Evolutionary conservation across 2,329 filamentous ascomycete species (phyloP).

Genomic region (Nemania sp.): DNA sequence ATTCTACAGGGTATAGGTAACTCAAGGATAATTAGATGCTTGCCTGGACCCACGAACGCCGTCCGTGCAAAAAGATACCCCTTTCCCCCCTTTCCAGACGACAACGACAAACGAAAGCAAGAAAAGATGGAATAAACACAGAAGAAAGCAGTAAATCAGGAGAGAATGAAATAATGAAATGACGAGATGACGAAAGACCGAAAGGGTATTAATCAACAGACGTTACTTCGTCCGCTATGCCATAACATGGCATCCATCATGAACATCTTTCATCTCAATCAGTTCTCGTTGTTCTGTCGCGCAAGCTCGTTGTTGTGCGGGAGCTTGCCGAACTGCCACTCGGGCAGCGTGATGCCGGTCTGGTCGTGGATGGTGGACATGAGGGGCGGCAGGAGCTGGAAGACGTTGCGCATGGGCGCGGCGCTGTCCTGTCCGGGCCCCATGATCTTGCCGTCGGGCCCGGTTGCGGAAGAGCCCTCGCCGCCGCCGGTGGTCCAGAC

Average conservation of each 20-base stretch:
- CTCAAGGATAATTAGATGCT: background rate
- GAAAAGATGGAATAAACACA: background rate
- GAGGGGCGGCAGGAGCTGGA: constrained; percentile 82
- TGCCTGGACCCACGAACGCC: constrained; percentile 7
- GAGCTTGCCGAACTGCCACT: constrained; percentile 69
- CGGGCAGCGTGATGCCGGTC: constrained; percentile 79
- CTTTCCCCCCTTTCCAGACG: background rate
- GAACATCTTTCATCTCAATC: background rate
- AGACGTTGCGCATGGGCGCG: constrained; percentile 75
- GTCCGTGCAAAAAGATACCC: constrained; percentile 5
- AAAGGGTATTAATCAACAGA: too few species aligned
- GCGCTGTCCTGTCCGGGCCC: constrained; percentile 57
- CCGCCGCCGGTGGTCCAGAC: constrained; percentile 79
- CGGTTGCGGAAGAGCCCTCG: constrained; percentile 35
- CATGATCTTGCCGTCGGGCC: constrained; percentile 41
- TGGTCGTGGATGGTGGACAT: constrained; percentile 88
- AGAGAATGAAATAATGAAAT: too few species aligned
- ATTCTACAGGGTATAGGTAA: background rate
- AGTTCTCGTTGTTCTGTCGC: constrained; percentile 7
- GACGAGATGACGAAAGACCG: too few species aligned
- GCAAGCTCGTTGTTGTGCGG: constrained; percentile 25
- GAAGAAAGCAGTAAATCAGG: background rate
- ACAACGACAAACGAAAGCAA: background rate
- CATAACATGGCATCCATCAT: background rate
- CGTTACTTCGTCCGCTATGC: too few species aligned